phyloP scores from a whole-genome alignment of 768 basidiomycete genomes.

The Lyophyllum atratum region DNA sequence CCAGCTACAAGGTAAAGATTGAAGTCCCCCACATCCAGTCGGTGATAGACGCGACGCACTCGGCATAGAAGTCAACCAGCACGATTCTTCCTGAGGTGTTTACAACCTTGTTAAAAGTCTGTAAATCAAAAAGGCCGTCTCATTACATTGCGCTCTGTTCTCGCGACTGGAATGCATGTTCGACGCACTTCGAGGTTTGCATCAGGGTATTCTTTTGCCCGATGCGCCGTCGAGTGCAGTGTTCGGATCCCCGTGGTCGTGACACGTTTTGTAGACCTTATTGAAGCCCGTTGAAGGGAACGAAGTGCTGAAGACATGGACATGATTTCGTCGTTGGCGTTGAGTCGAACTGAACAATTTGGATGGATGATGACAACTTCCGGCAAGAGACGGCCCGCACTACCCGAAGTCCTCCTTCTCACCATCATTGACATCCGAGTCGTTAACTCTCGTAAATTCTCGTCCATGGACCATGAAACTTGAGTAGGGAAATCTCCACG shows the following conservation, averaged over 20 bases:
- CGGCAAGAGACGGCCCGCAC: background rate
- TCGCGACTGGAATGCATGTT: background rate
- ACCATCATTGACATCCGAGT: background rate
- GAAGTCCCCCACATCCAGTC: background rate
- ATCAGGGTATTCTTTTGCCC: slow-evolving; percentile 43
- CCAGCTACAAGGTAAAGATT: slow-evolving; percentile 71
- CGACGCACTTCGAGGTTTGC: slow-evolving; percentile 46
- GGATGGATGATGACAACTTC: background rate
- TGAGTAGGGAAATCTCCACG: too few relatives aligned
- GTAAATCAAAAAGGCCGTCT: background rate
- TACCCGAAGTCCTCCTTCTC: background rate
- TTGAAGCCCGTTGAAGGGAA: slow-evolving; percentile 3
- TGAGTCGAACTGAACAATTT: background rate
- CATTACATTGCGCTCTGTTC: background rate
- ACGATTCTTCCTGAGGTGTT: slow-evolving; percentile 52
- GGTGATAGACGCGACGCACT: slow-evolving; percentile 44
- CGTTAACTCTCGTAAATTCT: too few relatives aligned
- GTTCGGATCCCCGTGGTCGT: slow-evolving; percentile 8
- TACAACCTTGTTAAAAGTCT: slow-evolving; percentile 42
- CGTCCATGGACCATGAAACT: too few relatives aligned
- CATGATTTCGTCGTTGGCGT: slow-evolving; percentile 1
- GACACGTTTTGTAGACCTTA: background rate
- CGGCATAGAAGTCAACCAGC: slow-evolving; percentile 80
- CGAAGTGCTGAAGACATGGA: slow-evolving; percentile 10
- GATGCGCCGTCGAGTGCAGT: slow-evolving; percentile 45